Evolutionary conservation across 129 eudicot genomes (phyloP).

Genomic region (Tagetes erecta): DNA sequence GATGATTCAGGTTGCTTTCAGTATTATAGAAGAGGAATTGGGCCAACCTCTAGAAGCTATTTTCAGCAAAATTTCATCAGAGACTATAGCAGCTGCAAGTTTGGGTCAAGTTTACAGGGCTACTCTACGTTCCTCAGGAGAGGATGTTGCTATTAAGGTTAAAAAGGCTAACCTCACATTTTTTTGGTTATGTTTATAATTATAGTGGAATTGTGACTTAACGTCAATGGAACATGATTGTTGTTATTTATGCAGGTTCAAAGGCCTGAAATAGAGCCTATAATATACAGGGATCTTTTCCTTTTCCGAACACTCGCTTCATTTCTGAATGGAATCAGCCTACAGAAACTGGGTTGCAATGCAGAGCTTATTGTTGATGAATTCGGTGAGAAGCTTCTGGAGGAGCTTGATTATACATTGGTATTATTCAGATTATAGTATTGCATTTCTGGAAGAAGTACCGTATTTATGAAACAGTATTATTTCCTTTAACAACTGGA

Average conservation of each 20-base stretch:
- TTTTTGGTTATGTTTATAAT: background rate
- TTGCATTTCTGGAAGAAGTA: background rate
- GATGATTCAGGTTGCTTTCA: slow-evolving; percentile 84
- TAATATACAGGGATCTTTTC: slow-evolving; percentile 91
- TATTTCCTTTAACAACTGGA: slow-evolving; percentile 1
- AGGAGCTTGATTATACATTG: slow-evolving; percentile 99
- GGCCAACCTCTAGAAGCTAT: slow-evolving; percentile 96
- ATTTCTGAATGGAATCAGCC: slow-evolving; percentile 92
- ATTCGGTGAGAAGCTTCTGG: slow-evolving; percentile 98
- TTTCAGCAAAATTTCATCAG: slow-evolving; percentile 90
- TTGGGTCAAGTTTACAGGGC: slow-evolving; percentile 98
- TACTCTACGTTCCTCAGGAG: slow-evolving; percentile 90
- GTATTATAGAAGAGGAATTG: slow-evolving; percentile 94
- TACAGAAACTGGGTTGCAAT: slow-evolving; percentile 94
- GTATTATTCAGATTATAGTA: slow-evolving; percentile 41
- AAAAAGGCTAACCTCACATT: slow-evolving; percentile 6
- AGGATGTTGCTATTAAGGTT: slow-evolving; percentile 99
- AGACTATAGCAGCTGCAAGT: slow-evolving; percentile 98
- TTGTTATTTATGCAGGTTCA: slow-evolving; percentile 60
- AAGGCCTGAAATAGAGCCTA: slow-evolving; percentile 97
- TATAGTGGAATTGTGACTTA: background rate
- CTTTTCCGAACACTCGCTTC: slow-evolving; percentile 98
- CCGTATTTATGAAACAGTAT: background rate
- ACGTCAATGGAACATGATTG: slow-evolving; percentile 8
- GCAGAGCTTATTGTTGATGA: slow-evolving; percentile 99